These are phyloP conservation scores for Stachybotrys elegans DNA, from an alignment of 2,329 filamentous ascomycete genomes.

Conservation along the genomic window DNA sequence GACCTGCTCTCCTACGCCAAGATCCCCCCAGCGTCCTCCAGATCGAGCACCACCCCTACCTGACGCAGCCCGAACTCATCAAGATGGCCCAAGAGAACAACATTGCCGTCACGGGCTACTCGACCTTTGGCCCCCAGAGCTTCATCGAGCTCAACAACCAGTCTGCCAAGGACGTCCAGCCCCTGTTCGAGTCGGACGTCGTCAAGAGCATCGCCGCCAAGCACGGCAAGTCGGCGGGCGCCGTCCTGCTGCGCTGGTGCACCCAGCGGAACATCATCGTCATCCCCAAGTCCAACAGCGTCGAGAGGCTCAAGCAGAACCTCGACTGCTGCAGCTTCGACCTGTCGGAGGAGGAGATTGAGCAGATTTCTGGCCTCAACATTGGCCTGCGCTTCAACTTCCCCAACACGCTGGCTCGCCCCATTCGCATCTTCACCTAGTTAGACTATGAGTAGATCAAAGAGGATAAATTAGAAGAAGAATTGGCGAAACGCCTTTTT, in stretches of 20 bases:
- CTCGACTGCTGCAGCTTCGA: conserved; percentile 52
- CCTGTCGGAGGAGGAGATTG: conserved; percentile 47
- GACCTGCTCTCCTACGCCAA: conserved; percentile 57
- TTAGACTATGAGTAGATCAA: too few species aligned
- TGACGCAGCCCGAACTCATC: conserved; percentile 53
- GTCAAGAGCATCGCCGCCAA: conserved; percentile 49
- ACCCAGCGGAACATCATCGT: conserved; percentile 60
- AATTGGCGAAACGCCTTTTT: too few species aligned
- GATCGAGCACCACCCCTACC: conserved; percentile 67
- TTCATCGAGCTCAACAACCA: conserved; percentile 27
- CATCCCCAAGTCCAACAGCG: conserved; percentile 59
- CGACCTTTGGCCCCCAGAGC: conserved; percentile 56
- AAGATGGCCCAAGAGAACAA: conserved; percentile 50
- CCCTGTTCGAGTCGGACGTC: conserved; percentile 24
- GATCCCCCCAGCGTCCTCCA: conserved; percentile 51
- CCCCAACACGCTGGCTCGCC: not conserved
- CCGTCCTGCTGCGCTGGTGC: conserved; percentile 63
- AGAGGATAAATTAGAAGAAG: too few species aligned
- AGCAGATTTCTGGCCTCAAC: conserved; percentile 50
- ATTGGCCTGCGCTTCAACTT: conserved; percentile 52
- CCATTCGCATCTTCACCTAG: not conserved
- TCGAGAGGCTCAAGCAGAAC: conserved; percentile 45
- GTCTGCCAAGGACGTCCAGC: conserved; percentile 18
- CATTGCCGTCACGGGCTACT: conserved; percentile 61
- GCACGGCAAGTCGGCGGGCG: conserved; percentile 54